A percentile compares a stretch with the other conserved stretches of the same genome.
phyloP scores from a whole-genome alignment of 225 moss, liverwort and hornwort genomes.

The Bryum argenteum region DNA sequence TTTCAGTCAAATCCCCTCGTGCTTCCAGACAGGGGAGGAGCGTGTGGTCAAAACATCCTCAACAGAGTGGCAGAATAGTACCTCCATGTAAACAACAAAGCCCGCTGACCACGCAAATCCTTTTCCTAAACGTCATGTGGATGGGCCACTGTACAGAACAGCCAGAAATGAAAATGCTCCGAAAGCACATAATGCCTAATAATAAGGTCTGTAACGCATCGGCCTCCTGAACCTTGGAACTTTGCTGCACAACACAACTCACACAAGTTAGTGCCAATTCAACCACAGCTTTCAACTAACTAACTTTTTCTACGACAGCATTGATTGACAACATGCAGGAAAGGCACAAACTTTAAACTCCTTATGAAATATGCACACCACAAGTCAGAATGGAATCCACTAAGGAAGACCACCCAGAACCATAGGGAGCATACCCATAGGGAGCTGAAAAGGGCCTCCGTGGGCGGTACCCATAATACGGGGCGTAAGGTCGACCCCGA shows the following conservation, averaged over 20 bases:
- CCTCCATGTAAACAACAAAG: conserved; percentile 27
- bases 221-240: conserved; percentile 91
- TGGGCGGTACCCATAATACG: conserved; percentile 99
- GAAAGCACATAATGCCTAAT: conserved; percentile 54
- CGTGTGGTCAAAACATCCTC: conserved; percentile 37
- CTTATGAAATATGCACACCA: conserved; percentile 96
- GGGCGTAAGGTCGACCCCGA: conserved; percentile 89
- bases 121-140: conserved; percentile 28
- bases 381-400: conserved; percentile 95
- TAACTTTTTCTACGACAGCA: too few species aligned
- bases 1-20: conserved; percentile 26
- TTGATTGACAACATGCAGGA: background rate
- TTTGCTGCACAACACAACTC: conserved; percentile 61
- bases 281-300: background rate
- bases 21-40: conserved; percentile 30
- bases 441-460: conserved; percentile 99
- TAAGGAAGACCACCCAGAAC: conserved; percentile 99
- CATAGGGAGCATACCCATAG: conserved; percentile 99
- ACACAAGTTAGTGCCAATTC: background rate
- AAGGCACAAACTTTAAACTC: conserved; percentile 49
- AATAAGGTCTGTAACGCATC: conserved; percentile 91
- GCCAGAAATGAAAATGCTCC: conserved; percentile 39
- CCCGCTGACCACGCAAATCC: conserved; percentile 34
- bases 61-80: conserved; percentile 32
- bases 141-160: conserved; percentile 43